Evolutionary conservation across 495 filamentous ascomycete genomes (phyloP).

Genomic region (Podospora fimiseda): DNA sequence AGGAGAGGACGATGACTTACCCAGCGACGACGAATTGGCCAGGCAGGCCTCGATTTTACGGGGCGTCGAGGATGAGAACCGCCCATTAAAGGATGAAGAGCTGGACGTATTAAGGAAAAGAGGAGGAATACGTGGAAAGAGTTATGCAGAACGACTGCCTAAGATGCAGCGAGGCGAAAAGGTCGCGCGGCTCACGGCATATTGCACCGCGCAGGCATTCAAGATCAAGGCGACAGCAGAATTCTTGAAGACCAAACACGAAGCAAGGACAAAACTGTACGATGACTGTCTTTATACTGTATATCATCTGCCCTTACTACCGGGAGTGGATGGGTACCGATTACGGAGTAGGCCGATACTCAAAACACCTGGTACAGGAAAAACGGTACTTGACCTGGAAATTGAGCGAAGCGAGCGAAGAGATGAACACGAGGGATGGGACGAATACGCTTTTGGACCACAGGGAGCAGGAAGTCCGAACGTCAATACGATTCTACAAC

Average conservation of each 20-base stretch:
- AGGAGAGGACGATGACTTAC: constrained; percentile 45
- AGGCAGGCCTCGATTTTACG: constrained; percentile 34
- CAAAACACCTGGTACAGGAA: constrained; percentile 82
- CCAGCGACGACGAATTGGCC: constrained; percentile 43
- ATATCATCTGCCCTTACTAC: constrained; percentile 85
- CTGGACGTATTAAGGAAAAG: constrained; percentile 56
- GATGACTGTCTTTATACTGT: constrained; percentile 96
- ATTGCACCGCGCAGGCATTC: constrained; percentile 91
- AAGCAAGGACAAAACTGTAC: constrained; percentile 95
- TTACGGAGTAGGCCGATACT: constrained; percentile 83
- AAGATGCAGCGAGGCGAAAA: constrained; percentile 84
- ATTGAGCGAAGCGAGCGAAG: constrained; percentile 89
- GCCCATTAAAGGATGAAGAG: constrained; percentile 76
- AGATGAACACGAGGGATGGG: constrained; percentile 81
- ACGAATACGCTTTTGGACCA: constrained; percentile 32
- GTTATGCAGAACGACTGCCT: constrained; percentile 88
- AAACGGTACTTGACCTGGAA: constrained; percentile 87
- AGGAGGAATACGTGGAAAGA: constrained; percentile 69
- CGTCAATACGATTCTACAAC: constrained; percentile 8
- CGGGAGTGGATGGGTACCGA: constrained; percentile 78
- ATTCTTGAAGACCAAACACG: constrained; percentile 83
- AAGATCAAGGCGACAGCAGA: constrained; percentile 78
- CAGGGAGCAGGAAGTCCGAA: constrained; percentile 12
- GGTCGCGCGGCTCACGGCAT: constrained; percentile 84
- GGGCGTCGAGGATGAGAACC: constrained; percentile 54